phyloP scores from a whole-genome alignment of 441 rosid genomes.

The Metrosideros polymorpha region DNA sequence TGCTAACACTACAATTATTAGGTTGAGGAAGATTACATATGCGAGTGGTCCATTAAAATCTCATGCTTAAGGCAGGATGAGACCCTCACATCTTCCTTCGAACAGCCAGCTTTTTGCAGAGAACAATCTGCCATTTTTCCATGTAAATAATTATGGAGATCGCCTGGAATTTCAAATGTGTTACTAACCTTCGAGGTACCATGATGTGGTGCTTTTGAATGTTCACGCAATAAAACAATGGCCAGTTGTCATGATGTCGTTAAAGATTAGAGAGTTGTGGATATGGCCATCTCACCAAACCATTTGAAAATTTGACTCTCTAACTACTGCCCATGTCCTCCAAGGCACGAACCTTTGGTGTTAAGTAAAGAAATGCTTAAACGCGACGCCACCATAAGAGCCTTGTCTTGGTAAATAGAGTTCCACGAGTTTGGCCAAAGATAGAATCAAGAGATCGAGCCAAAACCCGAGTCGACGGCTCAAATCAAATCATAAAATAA shows the following conservation, averaged over 20 bases:
- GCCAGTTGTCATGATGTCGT: background rate
- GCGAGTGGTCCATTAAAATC: too few relatives aligned
- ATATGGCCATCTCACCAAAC: background rate
- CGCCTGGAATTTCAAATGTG: too few relatives aligned
- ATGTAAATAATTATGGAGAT: too few relatives aligned
- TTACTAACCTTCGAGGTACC: background rate
- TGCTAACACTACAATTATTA: too few relatives aligned
- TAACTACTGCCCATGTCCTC: background rate
- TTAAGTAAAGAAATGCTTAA: background rate
- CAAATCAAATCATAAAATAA: background rate
- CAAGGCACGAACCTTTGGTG: background rate
- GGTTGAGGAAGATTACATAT: background rate
- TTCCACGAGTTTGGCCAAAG: background rate
- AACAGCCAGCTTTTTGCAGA: too few relatives aligned
- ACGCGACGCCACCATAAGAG: background rate
- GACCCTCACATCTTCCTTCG: too few relatives aligned
- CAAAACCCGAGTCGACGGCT: background rate
- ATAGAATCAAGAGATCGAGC: background rate
- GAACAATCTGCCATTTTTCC: too few relatives aligned
- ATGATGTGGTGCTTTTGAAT: background rate
- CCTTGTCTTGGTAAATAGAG: background rate
- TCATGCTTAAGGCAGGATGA: background rate
- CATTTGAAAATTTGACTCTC: background rate
- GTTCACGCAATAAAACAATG: background rate
- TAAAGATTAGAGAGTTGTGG: background rate